A percentile compares a stretch with the other conserved stretches of the same genome.
Evolutionary conservation across 495 filamentous ascomycete genomes (phyloP).

Genomic region (Aspergillus panamensis): DNA sequence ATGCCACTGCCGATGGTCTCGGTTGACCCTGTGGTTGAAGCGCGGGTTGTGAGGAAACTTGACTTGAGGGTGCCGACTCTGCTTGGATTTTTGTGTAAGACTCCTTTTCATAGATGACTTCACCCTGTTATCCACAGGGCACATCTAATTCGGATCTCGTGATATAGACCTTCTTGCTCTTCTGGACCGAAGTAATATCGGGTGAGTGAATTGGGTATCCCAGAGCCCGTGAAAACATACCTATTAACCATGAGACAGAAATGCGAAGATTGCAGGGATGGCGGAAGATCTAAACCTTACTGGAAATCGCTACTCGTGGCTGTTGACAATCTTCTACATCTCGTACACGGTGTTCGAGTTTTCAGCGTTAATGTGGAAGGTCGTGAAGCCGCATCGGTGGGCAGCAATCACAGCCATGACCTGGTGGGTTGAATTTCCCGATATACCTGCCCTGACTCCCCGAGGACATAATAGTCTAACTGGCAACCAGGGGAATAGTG

Average conservation of each 20-base stretch:
- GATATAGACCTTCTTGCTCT: constrained; percentile 59
- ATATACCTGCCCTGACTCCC: not conserved
- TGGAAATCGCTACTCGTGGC: constrained; percentile 60
- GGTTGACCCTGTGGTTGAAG: constrained; percentile 54
- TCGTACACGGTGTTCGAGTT: constrained; percentile 63
- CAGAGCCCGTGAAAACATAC: not conserved
- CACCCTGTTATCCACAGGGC: not conserved
- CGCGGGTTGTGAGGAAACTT: constrained; percentile 55
- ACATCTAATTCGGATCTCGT: not conserved
- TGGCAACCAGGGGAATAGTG: constrained; percentile 47
- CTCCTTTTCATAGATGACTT: constrained; percentile 4
- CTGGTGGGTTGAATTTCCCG: constrained; percentile 36
- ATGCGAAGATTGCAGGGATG: constrained; percentile 63
- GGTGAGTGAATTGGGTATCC: constrained; percentile 30
- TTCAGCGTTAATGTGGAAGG: constrained; percentile 68
- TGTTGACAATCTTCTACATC: constrained; percentile 77
- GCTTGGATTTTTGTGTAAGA: constrained; percentile 52
- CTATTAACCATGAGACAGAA: constrained; percentile 37
- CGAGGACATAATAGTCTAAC: not conserved
- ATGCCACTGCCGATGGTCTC: constrained; percentile 13
- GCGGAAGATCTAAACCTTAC: constrained; percentile 49
- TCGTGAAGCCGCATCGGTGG: constrained; percentile 57
- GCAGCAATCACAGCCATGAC: constrained; percentile 44
- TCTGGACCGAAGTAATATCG: constrained; percentile 67
- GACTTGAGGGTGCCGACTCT: constrained; percentile 52